Base-by-base conservation (phyloP, 2,329 filamentous ascomycete genomes). In the Drechslerella stenobrocha region DNA sequence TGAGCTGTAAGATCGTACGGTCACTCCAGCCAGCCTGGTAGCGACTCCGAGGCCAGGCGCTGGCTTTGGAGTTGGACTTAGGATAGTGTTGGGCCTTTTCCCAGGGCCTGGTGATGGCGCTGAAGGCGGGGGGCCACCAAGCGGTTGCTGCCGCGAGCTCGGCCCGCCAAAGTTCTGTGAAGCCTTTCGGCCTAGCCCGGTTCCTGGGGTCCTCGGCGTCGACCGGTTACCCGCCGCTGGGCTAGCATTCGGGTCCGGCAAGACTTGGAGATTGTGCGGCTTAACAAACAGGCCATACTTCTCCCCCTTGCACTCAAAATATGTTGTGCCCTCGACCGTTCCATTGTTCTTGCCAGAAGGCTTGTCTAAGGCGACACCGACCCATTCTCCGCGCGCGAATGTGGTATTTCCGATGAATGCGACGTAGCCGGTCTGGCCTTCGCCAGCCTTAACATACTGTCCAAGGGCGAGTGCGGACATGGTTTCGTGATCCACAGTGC, bases 301-400 rank as follows among this genome's bases (percentile, higher is more conserved):
- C 84, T 82, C 86, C 77, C 75, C 82, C 77, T 44, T 79, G 77
- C 92, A 97, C 50, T 91, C 84, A 73, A 96, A 97, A 76, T 97
- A 97, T 18, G 89, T 81, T 75, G 89, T 83, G 69, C 90, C 91
- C 76, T 92, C 84, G 46, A 97, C 89, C 57, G 88, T 87, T 71
- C 92, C 92, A 81, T 97, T 90, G 73, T 97, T 97, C 80, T 97
- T 97, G 28, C 93, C 92, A 18, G 82, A 84, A 53, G 86, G 80
- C 46, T 89, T 87, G 52, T 90, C 85, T 59, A 97, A 83, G 79
- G 96, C 91, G 65, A 97, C 83, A 70, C 92, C 92, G 64, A 96
- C 81, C 90, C 91, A 97, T 69, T 88, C 85, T 70, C 91, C 92
- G 3, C 82, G 79, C 61, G 90, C 85, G 77, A 97, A 96, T 73